phyloP scores from a whole-genome alignment of 169 alveolate genomes.

The Eimeria praecox region DNA sequence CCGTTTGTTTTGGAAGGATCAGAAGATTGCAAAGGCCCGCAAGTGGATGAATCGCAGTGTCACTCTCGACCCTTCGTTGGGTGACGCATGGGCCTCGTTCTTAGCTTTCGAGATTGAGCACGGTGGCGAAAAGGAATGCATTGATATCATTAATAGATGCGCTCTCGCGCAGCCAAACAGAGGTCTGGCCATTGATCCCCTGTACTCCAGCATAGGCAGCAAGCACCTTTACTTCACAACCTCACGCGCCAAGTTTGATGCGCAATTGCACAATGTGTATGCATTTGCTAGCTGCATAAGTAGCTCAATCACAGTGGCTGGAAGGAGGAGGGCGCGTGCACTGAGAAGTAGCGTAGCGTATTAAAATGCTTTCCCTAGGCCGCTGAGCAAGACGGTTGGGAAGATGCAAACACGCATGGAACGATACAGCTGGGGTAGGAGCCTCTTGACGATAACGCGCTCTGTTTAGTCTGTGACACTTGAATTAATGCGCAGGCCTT shows the following conservation, averaged over 20 bases:
- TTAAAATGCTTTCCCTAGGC: neutral
- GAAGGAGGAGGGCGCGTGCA: neutral
- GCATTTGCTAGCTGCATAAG: neutral
- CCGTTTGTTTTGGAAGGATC: constrained; percentile 94
- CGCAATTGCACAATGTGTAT: neutral
- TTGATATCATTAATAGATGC: constrained; percentile 89
- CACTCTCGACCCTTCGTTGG: constrained; percentile 93
- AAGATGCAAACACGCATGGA: neutral
- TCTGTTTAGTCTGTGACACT: neutral
- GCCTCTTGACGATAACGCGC: neutral
- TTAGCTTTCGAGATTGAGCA: constrained; percentile 95
- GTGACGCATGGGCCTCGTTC: constrained; percentile 98
- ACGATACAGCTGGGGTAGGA: neutral
- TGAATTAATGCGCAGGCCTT: constrained; percentile 82
- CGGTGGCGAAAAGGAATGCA: constrained; percentile 85
- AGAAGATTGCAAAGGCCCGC: constrained; percentile 95
- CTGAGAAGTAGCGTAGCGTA: too few species aligned
- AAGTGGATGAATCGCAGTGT: constrained; percentile 97
- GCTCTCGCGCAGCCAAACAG: constrained; percentile 91
- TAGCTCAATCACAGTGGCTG: neutral
- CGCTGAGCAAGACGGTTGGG: neutral
- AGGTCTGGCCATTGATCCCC: constrained; percentile 76
- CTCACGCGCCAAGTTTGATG: neutral
- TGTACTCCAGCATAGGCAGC: neutral
- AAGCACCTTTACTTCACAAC: neutral